Conservation (phyloP, 495 filamentous ascomycete species). For the Peziza echinospora region DNA sequence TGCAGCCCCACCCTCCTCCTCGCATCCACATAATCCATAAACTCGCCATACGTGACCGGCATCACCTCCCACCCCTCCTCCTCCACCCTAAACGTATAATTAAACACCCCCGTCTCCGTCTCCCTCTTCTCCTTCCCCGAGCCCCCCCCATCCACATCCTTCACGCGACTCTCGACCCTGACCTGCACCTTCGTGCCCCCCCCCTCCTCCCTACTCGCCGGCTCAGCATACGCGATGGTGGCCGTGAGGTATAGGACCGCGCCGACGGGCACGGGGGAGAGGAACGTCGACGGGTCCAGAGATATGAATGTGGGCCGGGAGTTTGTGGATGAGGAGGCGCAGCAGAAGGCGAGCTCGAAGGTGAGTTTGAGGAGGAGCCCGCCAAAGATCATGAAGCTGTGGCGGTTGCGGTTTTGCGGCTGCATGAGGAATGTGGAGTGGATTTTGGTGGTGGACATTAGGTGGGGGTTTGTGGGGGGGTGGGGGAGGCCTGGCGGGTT, state of each 20-base stretch:
- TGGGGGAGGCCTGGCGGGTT: no score
- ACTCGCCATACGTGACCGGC: slow-evolving; percentile 26
- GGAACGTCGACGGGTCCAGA: slow-evolving; percentile 61
- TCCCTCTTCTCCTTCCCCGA: slow-evolving; percentile 36
- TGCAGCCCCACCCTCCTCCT: slow-evolving; percentile 15
- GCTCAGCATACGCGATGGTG: slow-evolving; percentile 58
- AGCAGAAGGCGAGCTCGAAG: slow-evolving; percentile 77
- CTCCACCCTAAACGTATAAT: slow-evolving; percentile 57
- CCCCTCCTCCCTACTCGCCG: slow-evolving; percentile 24
- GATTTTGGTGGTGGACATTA: slow-evolving; percentile 47
- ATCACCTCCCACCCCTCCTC: slow-evolving; percentile 50
- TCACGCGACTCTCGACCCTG: slow-evolving; percentile 52
- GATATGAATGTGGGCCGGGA: slow-evolving; percentile 53
- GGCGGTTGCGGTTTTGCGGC: slow-evolving; percentile 63
- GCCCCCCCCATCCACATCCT: slow-evolving; percentile 47
- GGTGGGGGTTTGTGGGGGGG: slow-evolving; percentile 16
- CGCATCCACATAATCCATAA: slow-evolving; percentile 14
- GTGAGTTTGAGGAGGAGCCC: slow-evolving; percentile 64
- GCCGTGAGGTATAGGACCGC: slow-evolving; percentile 63
- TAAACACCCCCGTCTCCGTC: slow-evolving; percentile 55
- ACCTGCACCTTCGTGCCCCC: slow-evolving; percentile 45
- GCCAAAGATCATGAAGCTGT: slow-evolving; percentile 82
- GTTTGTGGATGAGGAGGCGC: slow-evolving; percentile 58
- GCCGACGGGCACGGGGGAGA: slow-evolving; percentile 67
- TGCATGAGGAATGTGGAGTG: slow-evolving; percentile 66